phyloP scores from a whole-genome alignment of 1,139 yeast genomes.

The Yamadazyma oceani region DNA sequence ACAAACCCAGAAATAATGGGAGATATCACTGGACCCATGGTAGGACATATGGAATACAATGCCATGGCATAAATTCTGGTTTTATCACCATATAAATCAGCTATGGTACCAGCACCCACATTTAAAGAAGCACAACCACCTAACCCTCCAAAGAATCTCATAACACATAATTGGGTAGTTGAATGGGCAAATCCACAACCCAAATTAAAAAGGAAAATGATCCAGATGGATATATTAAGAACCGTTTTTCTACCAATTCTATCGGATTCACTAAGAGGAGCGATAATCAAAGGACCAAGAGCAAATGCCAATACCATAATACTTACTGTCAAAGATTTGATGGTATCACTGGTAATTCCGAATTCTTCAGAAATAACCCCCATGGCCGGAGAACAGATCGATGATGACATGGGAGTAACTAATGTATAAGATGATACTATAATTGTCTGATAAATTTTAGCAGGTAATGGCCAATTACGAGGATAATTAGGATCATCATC shows the following conservation, averaged over 20 bases:
- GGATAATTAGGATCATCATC: slow-evolving; percentile 60
- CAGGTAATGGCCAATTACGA: slow-evolving; percentile 51
- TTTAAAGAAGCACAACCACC: slow-evolving; percentile 68
- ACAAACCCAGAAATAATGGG: slow-evolving; percentile 35
- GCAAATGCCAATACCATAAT: slow-evolving; percentile 67
- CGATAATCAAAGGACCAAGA: slow-evolving; percentile 57
- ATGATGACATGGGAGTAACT: slow-evolving; percentile 59
- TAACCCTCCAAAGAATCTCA: slow-evolving; percentile 60
- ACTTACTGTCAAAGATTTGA: slow-evolving; percentile 52
- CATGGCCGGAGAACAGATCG: slow-evolving; percentile 61
- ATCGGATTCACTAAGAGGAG: slow-evolving; percentile 60
- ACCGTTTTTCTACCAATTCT: slow-evolving; percentile 51
- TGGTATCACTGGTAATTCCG: slow-evolving; percentile 34
- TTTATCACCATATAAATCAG: slow-evolving; percentile 57
- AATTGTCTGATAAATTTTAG: slow-evolving; percentile 44
- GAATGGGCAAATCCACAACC: slow-evolving; percentile 58
- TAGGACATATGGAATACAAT: slow-evolving; percentile 58
- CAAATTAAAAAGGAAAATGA: slow-evolving; percentile 52
- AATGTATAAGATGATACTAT: slow-evolving; percentile 56
- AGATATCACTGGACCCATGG: slow-evolving; percentile 39
- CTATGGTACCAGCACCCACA: slow-evolving; percentile 71
- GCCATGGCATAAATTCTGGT: slow-evolving; percentile 60
- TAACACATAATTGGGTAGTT: slow-evolving; percentile 55
- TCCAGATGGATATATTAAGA: slow-evolving; percentile 49
- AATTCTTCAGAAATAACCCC: slow-evolving; percentile 43